Conservation (phyloP, 495 filamentous ascomycete species). For the Tuber indicum region DNA sequence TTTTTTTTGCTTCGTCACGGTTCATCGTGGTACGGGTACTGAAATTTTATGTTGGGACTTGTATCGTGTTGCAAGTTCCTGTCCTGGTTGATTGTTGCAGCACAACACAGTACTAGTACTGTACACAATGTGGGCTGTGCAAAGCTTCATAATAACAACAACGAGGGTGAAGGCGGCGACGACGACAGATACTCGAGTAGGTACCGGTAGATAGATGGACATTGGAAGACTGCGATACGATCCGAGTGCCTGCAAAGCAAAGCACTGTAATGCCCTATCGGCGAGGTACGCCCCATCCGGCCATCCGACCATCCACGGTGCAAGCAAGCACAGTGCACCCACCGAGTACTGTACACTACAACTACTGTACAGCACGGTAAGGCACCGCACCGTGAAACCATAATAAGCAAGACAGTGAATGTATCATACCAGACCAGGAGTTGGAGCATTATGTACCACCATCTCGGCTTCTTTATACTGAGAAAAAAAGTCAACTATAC, state of each 20-base stretch:
- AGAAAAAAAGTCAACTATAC: background rate
- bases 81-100: background rate
- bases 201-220: background rate
- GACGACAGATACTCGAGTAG: background rate
- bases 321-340: too few relatives aligned
- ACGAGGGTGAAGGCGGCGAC: background rate
- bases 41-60: background rate
- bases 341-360: background rate
- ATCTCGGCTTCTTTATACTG: background rate
- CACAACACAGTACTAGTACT: background rate
- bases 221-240: background rate
- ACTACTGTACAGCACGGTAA: background rate
- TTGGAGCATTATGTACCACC: background rate
- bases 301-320: background rate
- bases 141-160: background rate
- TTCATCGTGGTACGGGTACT: background rate
- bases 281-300: background rate
- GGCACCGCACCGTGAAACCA: background rate
- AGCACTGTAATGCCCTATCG: background rate
- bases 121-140: background rate
- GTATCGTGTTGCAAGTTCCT: background rate
- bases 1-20: background rate
- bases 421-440: background rate
- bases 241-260: background rate
- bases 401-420: background rate